Base-by-base conservation (phyloP, 345 rosid genomes). In the Linum usitatissimum region DNA sequence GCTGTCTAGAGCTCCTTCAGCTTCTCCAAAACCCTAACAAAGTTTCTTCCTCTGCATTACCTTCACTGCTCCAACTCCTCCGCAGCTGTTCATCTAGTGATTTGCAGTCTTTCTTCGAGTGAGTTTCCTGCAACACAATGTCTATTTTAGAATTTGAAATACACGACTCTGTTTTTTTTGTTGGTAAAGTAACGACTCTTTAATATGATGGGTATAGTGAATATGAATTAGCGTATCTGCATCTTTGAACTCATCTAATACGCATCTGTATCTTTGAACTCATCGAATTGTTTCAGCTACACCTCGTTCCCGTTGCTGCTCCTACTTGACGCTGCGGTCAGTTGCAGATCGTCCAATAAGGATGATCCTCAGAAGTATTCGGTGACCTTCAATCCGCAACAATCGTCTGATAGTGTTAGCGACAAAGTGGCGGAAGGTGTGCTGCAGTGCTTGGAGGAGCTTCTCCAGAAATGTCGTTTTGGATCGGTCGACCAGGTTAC, bases 41-140 rank as follows among this genome's bases (percentile, higher is more conserved):
- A 34, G 59, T 71, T 21, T n/a, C 21, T 9, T 70, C 81, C 53
- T 64, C 82, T 15, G 69, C 82, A 5, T 59, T 89, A 55, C 68
- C 82, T 42, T 77, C 79, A 0, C 68, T 92, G 57, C 86, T 81
- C 66, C 63, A 31, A 6, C 71, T 83, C 65, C 86, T 89, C 72
- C 85, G 80, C 60, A 48, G 61, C 39, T 68, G 82, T 57, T 77
- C 85, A 34, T 59, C 88, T n/a, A 40, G 65, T 53, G 64, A 62
- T 55, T 86, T 92, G 14, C 96, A 90, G 57, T 84, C 94, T 4
- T 80, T 89, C 80, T 84, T 90, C 71, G 91, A 92, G 98, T 92
- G 71, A 64, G 64, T 12, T 13, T 9, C 38, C 38, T 34, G 38
- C 38, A 4, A 7, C 38, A 34, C 6, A 34, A 3, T 34, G 38